Conservation (phyloP, 208 protist species). For the Phytomonas sp. region DNA sequence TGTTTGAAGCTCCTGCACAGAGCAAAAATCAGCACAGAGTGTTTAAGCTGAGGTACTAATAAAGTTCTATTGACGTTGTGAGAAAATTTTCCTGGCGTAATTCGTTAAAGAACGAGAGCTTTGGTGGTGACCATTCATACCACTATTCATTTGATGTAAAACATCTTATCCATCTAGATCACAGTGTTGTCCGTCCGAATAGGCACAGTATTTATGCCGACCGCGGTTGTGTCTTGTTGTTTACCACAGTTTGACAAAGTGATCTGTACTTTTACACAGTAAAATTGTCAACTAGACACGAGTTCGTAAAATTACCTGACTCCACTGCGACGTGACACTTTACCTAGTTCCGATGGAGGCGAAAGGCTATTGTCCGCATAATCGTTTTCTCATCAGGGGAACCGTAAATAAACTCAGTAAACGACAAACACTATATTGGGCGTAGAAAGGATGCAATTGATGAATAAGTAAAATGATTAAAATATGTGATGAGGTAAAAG, state of each 20-base stretch:
- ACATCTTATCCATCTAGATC: not conserved
- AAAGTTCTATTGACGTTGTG: not conserved
- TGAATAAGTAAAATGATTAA: not conserved
- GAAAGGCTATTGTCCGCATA: not conserved
- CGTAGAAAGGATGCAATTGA: not conserved
- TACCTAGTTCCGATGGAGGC: not conserved
- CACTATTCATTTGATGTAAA: not conserved
- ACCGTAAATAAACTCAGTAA: not conserved
- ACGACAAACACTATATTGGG: not conserved
- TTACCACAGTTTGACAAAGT: not conserved
- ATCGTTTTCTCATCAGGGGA: not conserved
- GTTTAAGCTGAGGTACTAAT: not conserved
- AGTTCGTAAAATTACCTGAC: too few species aligned
- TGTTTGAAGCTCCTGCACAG: not conserved
- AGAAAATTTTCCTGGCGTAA: not conserved
- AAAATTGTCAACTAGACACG: too few species aligned
- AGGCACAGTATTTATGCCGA: not conserved
- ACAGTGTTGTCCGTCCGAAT: not conserved
- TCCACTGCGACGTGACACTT: not conserved
- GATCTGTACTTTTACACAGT: too few species aligned
- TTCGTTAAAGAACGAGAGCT: not conserved
- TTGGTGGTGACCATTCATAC: not conserved
- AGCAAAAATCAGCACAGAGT: not conserved
- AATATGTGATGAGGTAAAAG: not conserved
- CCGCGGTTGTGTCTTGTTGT: not conserved